A percentile compares a stretch with the other conserved stretches of the same genome.
phyloP scores from a whole-genome alignment of 257 asterid genomes.

The Capsicum rhomboideum region DNA sequence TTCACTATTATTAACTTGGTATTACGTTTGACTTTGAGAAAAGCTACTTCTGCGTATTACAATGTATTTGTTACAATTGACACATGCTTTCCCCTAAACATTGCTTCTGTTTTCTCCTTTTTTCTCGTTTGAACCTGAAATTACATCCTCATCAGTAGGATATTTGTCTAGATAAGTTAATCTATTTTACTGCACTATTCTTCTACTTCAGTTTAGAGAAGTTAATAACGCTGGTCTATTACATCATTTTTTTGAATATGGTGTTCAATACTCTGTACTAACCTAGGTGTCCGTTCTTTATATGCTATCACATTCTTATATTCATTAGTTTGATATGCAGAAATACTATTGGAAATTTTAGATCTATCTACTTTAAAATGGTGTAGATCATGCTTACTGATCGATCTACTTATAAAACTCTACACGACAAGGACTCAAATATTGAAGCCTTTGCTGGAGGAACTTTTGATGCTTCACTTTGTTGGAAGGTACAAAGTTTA shows the following conservation, averaged over 20 bases:
- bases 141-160: neutral
- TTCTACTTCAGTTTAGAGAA: neutral
- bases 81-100: neutral
- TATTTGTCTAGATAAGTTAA: neutral
- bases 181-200: neutral
- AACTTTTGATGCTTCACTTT: constrained; percentile 32
- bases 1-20: neutral
- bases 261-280: neutral
- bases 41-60: neutral
- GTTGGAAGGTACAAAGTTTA: constrained; percentile 42
- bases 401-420: neutral
- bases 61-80: neutral
- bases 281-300: neutral
- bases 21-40: neutral
- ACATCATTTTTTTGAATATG: neutral
- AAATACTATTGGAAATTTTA: neutral
- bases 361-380: neutral
- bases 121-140: neutral
- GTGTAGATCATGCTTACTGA: neutral
- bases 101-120: neutral
- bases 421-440: constrained; percentile 44
- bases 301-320: neutral
- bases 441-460: constrained; percentile 42
- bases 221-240: no score
- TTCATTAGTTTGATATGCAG: neutral